Base-by-base conservation (phyloP, 2,329 filamentous ascomycete genomes). In the Hypoxylon sp. region DNA sequence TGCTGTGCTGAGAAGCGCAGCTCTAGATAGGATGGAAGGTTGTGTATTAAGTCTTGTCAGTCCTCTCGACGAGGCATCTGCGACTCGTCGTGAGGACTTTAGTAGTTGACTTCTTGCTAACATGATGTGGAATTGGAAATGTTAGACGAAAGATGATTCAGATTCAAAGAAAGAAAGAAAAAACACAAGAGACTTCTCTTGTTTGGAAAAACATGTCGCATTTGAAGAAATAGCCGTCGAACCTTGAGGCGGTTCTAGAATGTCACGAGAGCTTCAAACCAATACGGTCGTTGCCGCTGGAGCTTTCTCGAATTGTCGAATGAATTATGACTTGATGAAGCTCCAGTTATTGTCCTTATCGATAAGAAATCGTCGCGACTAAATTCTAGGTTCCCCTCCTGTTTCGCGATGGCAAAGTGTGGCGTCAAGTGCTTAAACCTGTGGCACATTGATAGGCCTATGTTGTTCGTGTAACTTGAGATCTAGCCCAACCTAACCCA, bases 51-150 rank as follows among this genome's bases (percentile, higher is more conserved):
- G 51, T 38, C 64, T 57, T 27, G 59, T 36, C 23, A 67, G 50
- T 35, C 62, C 48, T 21, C 40, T 63, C 6, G 62, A 56, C 13
- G 67, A 63, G 30, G 64, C 63, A 20, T 58, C 59, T 9, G 67
- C 63, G 34, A 72, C 63, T 61, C 69, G 66, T 60, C 68, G 63
- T 27, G 71, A 68, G 23, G 67, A 65, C 35, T 65, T 59, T 38
- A 73, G 53, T n/a, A 76, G 52, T 58, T 70, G 69, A 47, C 65
- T 66, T 69, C 68, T 69, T n/a, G 71, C 62, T 50, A 75, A 63
- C 74, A 76, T 76, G 30, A 54, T 64, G 46, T 9, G 40, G 17
- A 7, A 32, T 35, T 27, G 19, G 30, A 13, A 9, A 15, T 34
- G 34, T 13, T n/a, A n/a, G n/a, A n/a, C n/a, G n/a, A n/a, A n/a